Base-by-base conservation (phyloP, 345 rosid genomes). In the Rubroshorea leprosula region DNA sequence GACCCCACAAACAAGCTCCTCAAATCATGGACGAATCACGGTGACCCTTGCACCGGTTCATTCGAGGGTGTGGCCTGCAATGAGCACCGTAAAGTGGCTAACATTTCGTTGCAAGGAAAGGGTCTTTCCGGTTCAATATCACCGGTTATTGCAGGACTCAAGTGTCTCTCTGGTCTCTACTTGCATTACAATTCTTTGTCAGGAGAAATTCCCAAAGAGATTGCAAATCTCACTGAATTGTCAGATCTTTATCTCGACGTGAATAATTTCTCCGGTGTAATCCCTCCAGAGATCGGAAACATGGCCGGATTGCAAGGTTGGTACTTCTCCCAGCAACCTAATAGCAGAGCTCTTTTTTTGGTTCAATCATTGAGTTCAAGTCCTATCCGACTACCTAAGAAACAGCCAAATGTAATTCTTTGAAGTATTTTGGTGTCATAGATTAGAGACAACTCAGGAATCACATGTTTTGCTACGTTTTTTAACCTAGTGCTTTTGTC, bases 41-140 rank as follows among this genome's bases (percentile, higher is more conserved):
- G 76, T 1, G 89, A 87, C 25, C 96, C 96, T 20, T 90, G 99
- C 17, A 67, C 73, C 51, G 96, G 94, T 1, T 78, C 86, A 2
- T 94, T 90, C 45, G 77, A 65, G 60, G 99, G 99, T 5, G 87
- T 94, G 23, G 93, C 87, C 2, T 94, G 97, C 65, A 90, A 85
- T 64, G 84, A 84, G 63, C 83, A 86, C 27, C 71, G 75, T 10
- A 85, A 90, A 71, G 96, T 94, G 46, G 95, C 84, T 1, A 94
- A 83, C 79, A 85, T 94, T 68, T 82, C 99, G 0, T 38, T 94
- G 62, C 96, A 90, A 67, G 95, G 90, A 15, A 94, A 79, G 75
- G 65, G 80, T 50, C 74, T 94, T 0, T 27, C 79, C 18, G 99
- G 97, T 46, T 68, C 65, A 23, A 14, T 94, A 5, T 80, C 99